These are phyloP conservation scores for Penicillium cinerascens DNA, from an alignment of 495 filamentous ascomycete species.

Conservation along the genomic window DNA sequence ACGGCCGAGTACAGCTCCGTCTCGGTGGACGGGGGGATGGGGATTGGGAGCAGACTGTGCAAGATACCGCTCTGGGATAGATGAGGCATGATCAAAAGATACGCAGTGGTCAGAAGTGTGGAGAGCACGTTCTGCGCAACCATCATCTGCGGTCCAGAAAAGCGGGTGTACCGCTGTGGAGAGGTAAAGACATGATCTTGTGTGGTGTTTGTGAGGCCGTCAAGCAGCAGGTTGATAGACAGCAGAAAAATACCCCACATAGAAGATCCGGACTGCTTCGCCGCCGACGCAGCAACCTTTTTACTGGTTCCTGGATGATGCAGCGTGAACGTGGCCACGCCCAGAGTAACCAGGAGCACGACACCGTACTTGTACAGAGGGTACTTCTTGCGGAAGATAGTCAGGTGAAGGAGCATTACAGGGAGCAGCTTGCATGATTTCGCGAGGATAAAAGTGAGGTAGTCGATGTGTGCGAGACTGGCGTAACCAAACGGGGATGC, in stretches of 20 bases:
- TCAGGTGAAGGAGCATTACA: constrained; percentile 94
- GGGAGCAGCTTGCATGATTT: constrained; percentile 97
- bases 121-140: constrained; percentile 90
- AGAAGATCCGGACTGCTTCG: constrained; percentile 51
- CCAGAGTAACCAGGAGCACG: constrained; percentile 81
- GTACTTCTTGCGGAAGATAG: constrained; percentile 84
- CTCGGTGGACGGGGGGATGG: constrained; percentile 47
- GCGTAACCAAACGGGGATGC: constrained; percentile 95
- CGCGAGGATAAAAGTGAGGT: constrained; percentile 96
- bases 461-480: constrained; percentile 90
- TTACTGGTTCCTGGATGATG: constrained; percentile 70
- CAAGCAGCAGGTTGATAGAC: constrained; percentile 88
- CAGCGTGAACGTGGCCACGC: constrained; percentile 93
- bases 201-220: constrained; percentile 92
- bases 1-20: constrained; percentile 77
- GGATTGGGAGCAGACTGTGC: constrained; percentile 62
- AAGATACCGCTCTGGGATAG: constrained; percentile 63
- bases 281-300: constrained; percentile 53
- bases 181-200: constrained; percentile 90
- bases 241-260: constrained; percentile 80
- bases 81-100: constrained; percentile 75
- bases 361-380: constrained; percentile 97
- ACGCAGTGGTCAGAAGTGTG: constrained; percentile 67
- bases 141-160: constrained; percentile 98
- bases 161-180: constrained; percentile 58